Evolutionary conservation across 306 rosid genomes (phyloP).

Genomic region (Amphicarpaea edgeworthii): DNA sequence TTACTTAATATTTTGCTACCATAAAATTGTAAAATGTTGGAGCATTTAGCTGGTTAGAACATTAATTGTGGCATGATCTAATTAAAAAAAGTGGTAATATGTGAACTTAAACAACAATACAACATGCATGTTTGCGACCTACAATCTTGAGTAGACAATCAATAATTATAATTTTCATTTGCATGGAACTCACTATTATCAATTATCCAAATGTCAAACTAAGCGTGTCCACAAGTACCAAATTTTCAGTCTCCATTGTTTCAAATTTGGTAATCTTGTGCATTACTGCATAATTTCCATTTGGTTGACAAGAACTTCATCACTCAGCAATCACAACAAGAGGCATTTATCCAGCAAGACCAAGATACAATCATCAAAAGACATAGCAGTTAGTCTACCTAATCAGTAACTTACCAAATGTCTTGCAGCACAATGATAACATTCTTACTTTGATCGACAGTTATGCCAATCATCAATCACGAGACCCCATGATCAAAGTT

Average conservation of each 20-base stretch:
- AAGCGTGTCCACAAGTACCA: conserved; percentile 18
- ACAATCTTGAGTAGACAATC: conserved; percentile 41
- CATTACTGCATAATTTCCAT: neutral
- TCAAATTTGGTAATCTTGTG: conserved; percentile 1
- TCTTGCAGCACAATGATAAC: conserved; percentile 18
- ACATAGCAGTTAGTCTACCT: conserved; percentile 4
- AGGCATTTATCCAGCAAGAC: conserved; percentile 21
- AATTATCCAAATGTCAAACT: neutral
- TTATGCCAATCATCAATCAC: conserved; percentile 23
- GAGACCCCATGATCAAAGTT: neutral
- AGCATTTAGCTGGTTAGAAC: neutral
- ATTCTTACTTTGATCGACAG: conserved; percentile 11
- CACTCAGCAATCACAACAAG: conserved; percentile 17
- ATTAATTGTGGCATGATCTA: conserved; percentile 3
- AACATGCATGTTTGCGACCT: conserved; percentile 22
- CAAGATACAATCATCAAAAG: conserved; percentile 18
- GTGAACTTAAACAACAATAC: conserved; percentile 26
- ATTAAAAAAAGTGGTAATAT: neutral
- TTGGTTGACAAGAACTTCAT: conserved; percentile 4
- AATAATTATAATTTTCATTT: conserved; percentile 34
- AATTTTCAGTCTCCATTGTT: conserved; percentile 6
- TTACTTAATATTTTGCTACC: neutral
- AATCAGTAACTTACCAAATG: conserved; percentile 26
- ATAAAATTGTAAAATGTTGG: no score
- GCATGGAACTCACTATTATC: conserved; percentile 44